A percentile compares a stretch with the other conserved stretches of the same genome.
phyloP scores from a whole-genome alignment of 305 asterid genomes.

The Monarda citriodora region DNA sequence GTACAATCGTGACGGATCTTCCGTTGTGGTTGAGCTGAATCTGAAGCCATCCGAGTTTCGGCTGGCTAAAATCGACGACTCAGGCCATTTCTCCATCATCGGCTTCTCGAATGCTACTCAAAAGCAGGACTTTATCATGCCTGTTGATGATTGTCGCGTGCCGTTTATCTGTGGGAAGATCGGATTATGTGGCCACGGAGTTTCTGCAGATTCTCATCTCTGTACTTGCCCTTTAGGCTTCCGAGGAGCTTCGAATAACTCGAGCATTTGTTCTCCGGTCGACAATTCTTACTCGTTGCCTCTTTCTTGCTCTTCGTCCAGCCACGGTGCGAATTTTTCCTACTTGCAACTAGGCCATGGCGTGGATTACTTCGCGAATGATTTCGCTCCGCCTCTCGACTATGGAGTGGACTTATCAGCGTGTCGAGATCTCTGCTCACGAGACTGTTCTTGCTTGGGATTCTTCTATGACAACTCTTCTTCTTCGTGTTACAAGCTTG shows the following conservation, averaged over 20 bases:
- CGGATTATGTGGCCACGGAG: constrained; percentile 41
- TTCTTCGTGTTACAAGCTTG: constrained; percentile 46
- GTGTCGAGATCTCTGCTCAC: constrained; percentile 47
- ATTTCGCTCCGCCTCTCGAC: constrained; percentile 31
- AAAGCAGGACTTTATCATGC: constrained; percentile 32
- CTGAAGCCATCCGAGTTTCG: constrained; percentile 37
- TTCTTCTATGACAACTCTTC: constrained; percentile 44
- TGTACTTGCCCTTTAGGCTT: constrained; percentile 48
- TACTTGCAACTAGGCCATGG: constrained; percentile 42
- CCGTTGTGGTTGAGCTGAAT: constrained; percentile 26
- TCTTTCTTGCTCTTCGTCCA: constrained; percentile 40
- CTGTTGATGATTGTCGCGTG: constrained; percentile 39
- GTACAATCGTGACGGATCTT: constrained; percentile 35
- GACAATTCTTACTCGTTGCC: constrained; percentile 32
- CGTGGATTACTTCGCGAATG: constrained; percentile 56
- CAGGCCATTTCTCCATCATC: constrained; percentile 41
- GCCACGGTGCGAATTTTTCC: constrained; percentile 15
- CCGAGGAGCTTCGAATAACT: constrained; percentile 18
- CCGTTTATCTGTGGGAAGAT: constrained; percentile 46
- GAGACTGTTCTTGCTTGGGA: constrained; percentile 52
- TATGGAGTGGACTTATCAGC: constrained; percentile 27
- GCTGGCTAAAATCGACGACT: constrained; percentile 33
- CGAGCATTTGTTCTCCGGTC: constrained; percentile 32
- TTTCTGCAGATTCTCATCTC: constrained; percentile 19
- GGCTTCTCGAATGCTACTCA: constrained; percentile 28